Percentiles rank a stretch among this genome's conserved stretches.
phyloP scores from a whole-genome alignment of 495 filamentous ascomycete genomes.

The Barbatosphaeria neglecta region DNA sequence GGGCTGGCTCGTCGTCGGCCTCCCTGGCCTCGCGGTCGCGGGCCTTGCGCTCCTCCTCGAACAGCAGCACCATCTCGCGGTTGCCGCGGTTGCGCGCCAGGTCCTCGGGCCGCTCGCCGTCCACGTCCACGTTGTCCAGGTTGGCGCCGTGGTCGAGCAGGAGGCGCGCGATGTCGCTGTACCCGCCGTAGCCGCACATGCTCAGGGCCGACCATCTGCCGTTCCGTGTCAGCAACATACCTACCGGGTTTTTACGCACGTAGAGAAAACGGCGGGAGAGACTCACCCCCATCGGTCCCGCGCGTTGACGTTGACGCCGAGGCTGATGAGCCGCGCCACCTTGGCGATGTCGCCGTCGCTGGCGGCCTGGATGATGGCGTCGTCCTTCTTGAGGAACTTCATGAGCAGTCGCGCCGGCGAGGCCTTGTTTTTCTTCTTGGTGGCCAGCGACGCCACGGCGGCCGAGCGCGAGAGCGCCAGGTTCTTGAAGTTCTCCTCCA shows the following conservation, averaged over 20 bases:
- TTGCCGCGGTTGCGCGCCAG: conserved; percentile 15
- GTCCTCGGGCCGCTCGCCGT: conserved; percentile 14
- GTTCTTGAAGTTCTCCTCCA: conserved; percentile 4
- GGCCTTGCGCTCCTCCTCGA: conserved; percentile 11
- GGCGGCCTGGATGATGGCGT: conserved; percentile 15
- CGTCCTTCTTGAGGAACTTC: conserved; percentile 12
- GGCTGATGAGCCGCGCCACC: conserved; percentile 11
- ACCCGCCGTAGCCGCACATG: conserved; percentile 16
- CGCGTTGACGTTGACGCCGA: conserved; percentile 15
- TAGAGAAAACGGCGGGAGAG: background rate
- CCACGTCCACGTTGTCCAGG: conserved; percentile 16
- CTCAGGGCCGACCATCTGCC: conserved; percentile 14
- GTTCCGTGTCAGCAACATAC: conserved; percentile 1
- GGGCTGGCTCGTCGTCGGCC: conserved; percentile 7
- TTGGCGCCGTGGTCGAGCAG: conserved; percentile 19
- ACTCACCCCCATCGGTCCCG: conserved; percentile 11
- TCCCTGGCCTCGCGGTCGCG: conserved; percentile 13
- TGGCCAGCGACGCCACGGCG: background rate
- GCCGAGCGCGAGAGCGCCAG: conserved; percentile 2
- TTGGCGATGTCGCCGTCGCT: conserved; percentile 12
- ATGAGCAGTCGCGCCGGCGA: conserved; percentile 7
- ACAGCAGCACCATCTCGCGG: conserved; percentile 12
- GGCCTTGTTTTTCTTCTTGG: conserved; percentile 6
- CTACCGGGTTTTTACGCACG: background rate
- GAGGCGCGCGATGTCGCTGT: conserved; percentile 10